Evolutionary conservation across 768 basidiomycete genomes (phyloP), one percentile per base, ranked within the genome.

Genomic region (Leucocoprinus sp.): DNA sequence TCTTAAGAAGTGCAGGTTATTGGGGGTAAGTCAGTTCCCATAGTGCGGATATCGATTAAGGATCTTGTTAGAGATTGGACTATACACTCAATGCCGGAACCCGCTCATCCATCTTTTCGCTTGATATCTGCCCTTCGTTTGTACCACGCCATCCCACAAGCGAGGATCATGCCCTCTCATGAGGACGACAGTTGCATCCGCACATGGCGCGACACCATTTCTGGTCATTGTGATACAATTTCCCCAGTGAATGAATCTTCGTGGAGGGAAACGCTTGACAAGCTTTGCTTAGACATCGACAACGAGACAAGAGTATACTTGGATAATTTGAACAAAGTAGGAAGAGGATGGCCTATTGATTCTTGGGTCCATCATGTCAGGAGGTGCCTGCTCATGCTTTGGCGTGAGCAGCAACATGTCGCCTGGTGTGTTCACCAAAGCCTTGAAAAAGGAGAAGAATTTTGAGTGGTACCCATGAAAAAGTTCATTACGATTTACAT

Each of bases 91-190:
- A 64, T 68, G 2, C 79, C 82, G 8, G 54, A 57, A 2, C 74
- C 82, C 12, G 78, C 80, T 9, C 74, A 84, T 52, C 88, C 90
- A 0, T 95, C 90, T 1, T 93, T 82, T 64, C 77, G 88, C 11
- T 62, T 93, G 45, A 76, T 91, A 50, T 69, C 76, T 19, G 75
- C 82, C 8, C 65, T 96, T 55, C 74, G 84, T 42, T 66, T 93
- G 27, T 71, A 82, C 57, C 69, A 81, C 53, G 52, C 78, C 18
- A 53, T 72, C 35, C 58, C 71, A 42, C 49, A 64, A 8, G 52
- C 52, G 42, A 57, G 29, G 9, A 46, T 50, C 21, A 44, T 50
- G 7, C 49, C 59, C 48, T 51, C 54, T 38, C 36, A 50, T 27
- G 50, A 59, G 37, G 65, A 62, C 11, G 45, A 56, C 6, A 61